Conservation (phyloP, 306 rosid genomes). For the Pachyrhizus erosus region DNA sequence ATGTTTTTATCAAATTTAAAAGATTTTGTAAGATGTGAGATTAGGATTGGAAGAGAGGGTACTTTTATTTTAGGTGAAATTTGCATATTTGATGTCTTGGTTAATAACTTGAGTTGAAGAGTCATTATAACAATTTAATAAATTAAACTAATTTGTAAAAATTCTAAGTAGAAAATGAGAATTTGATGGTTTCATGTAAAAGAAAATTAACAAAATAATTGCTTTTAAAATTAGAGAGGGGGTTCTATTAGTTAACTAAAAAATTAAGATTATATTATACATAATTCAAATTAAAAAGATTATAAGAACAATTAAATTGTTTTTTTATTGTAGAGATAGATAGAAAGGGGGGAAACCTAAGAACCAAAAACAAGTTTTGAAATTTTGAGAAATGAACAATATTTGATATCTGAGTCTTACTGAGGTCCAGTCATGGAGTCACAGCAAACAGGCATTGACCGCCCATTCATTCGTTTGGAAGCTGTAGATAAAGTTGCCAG, state of each 20-base stretch:
- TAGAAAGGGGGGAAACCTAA: not conserved
- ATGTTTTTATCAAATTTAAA: not conserved
- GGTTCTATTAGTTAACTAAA: not conserved
- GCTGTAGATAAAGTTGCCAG: not conserved
- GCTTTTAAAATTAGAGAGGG: not conserved
- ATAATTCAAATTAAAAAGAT: not conserved
- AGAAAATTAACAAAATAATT: not conserved
- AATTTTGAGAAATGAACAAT: not conserved
- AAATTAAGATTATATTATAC: not conserved
- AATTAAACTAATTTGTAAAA: not conserved
- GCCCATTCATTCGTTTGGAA: constrained; percentile 8
- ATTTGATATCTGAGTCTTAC: not conserved
- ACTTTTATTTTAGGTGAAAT: not conserved
- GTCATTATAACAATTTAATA: not conserved
- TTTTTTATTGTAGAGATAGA: not conserved
- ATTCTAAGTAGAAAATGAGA: not conserved
- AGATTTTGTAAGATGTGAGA: not conserved
- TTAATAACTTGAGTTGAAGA: not conserved
- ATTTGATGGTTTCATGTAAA: not conserved
- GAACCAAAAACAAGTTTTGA: not conserved
- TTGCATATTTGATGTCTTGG: not conserved
- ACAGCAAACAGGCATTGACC: not conserved
- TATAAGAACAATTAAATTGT: no score
- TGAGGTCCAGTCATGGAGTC: not conserved
- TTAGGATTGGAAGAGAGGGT: not conserved